Evolutionary conservation across 306 rosid genomes (phyloP), one percentile per base, ranked within the genome.

Genomic region (Prunus mume): DNA sequence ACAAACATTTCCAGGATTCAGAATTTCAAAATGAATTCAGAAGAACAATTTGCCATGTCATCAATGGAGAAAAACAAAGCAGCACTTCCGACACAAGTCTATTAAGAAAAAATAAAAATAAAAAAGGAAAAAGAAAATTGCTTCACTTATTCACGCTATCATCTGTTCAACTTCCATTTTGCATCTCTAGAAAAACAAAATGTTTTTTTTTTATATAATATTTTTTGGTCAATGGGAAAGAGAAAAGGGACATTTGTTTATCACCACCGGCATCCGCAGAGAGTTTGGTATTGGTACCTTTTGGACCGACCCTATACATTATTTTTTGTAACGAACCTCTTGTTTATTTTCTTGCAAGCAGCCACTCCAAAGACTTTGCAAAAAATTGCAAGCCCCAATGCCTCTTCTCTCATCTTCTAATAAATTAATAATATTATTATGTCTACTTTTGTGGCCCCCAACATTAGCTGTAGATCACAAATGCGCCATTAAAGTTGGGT

Each of bases 371-470:
- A 68, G 11, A 54, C 70, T 56, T 45, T 2, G 58, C 58, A 2
- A 38, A 74, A 30, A 24, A 67, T 24, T 17, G 27, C 68, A 46
- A 17, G 41, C 61, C 61, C 74, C 74, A 18, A 50, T 19, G 27
- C 25, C 46, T 25, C 9, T 12, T 12, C 24, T 3, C 18, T 25
- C 9, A 38, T 7, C 43, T 38, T 38, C 7, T 38, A 38, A 6
- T 38, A 38, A 38, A 38, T 34, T 5, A 1, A 10, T 1, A 20
- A 22, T 5, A 25, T 1, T 60, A 58, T 24, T n/a, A 46, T 49
- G 52, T 34, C 47, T n/a, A 57, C 82, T 72, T 60, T 77, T 50
- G 65, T 18, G 72, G 86, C 71, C 68, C 82, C 82, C 54, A 38
- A 6, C 1, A 14, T 56, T 78, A 68, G 86, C 73, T 78, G 85